phyloP scores from a whole-genome alignment of 2,329 filamentous ascomycete species.

The Aspergillus sp. region DNA sequence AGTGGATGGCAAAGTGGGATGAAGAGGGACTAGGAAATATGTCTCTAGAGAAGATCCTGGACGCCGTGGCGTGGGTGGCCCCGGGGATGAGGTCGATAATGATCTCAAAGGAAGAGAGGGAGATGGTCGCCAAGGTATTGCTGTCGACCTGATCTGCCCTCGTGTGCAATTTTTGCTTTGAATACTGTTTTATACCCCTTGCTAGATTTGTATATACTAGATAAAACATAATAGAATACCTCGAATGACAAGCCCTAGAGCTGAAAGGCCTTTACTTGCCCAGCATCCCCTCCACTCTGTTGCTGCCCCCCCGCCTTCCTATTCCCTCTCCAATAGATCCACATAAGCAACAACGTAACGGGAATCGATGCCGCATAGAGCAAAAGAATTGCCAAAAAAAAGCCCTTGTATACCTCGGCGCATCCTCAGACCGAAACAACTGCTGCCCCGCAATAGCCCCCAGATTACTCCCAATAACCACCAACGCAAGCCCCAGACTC shows the following conservation, averaged over 20 bases:
- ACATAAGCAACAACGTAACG: not conserved
- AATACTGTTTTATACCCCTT: not conserved
- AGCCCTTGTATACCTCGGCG: not conserved
- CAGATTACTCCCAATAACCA: not conserved
- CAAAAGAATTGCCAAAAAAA: not conserved
- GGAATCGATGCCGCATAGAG: not conserved
- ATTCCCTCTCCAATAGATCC: not conserved
- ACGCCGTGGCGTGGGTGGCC: constrained; percentile 32
- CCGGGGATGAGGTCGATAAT: constrained; percentile 32
- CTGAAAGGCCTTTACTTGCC: not conserved
- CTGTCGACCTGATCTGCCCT: not conserved
- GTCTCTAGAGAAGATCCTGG: constrained; percentile 31
- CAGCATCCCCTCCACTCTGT: not conserved
- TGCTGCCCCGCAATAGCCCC: not conserved
- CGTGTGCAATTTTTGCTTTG: not conserved
- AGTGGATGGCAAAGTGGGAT: constrained; percentile 38
- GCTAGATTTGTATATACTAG: not conserved
- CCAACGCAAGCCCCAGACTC: not conserved
- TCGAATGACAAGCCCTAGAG: not conserved
- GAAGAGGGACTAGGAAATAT: constrained; percentile 17
- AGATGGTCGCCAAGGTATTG: constrained; percentile 23
- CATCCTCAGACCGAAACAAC: not conserved
- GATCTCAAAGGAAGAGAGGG: constrained; percentile 29
- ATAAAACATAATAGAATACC: not conserved
- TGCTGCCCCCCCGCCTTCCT: not conserved